A percentile compares a stretch with the other conserved stretches of the same genome.
phyloP scores from a whole-genome alignment of 345 rosid genomes.

The Ceriops zippeliana region DNA sequence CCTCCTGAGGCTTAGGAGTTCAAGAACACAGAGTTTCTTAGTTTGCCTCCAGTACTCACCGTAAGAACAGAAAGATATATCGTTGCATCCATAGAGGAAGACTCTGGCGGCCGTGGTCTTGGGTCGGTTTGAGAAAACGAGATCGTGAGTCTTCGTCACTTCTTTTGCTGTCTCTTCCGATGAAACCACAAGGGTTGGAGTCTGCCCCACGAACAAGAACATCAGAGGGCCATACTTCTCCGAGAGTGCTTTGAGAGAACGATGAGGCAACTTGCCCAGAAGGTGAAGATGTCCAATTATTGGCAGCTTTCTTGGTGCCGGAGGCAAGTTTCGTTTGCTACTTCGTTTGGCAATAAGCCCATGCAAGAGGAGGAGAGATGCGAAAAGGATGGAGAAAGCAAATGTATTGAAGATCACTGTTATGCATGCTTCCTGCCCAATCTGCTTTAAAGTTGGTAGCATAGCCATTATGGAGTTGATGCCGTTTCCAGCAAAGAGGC shows the following conservation, averaged over 20 bases:
- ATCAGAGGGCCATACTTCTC: conserved; percentile 21
- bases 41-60: conserved; percentile 33
- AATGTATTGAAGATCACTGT: too few species aligned
- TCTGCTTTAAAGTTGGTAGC: too few species aligned
- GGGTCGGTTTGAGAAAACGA: conserved; percentile 17
- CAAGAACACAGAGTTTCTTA: conserved; percentile 14
- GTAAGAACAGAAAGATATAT: conserved; percentile 21
- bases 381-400: not conserved
- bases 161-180: conserved; percentile 18
- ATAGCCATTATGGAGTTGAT: too few species aligned
- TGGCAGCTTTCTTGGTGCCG: conserved; percentile 23
- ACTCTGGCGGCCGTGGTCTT: conserved; percentile 4
- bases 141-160: conserved; percentile 17
- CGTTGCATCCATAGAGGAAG: conserved; percentile 11
- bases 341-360: not conserved
- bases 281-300: conserved; percentile 28
- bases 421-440: too few species aligned
- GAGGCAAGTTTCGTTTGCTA: conserved; percentile 12
- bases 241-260: conserved; percentile 11
- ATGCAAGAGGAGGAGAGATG: not conserved
- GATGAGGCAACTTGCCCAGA: conserved; percentile 11
- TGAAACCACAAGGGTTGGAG: conserved; percentile 26
- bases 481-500: too few species aligned
- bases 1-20: conserved; percentile 20
- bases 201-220: conserved; percentile 12